Conservation (phyloP, 2,329 filamentous ascomycete genomes). For the Peltaster fructicola region DNA sequence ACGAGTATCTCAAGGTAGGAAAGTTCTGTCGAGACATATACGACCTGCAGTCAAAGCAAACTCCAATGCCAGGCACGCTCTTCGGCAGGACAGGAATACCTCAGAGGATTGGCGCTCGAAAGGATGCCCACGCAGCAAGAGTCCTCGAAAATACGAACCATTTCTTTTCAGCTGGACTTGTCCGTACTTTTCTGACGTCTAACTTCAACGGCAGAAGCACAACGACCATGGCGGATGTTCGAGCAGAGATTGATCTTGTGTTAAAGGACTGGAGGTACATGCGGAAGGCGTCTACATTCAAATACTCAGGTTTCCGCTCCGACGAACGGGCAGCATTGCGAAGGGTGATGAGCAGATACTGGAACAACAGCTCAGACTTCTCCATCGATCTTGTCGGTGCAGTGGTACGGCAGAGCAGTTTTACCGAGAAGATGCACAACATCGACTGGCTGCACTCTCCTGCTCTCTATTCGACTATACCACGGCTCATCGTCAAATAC, state of each 20-base stretch:
- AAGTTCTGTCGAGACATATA: slow-evolving; percentile 44
- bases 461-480: slow-evolving; percentile 43
- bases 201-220: slow-evolving; percentile 2
- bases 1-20: slow-evolving; percentile 40
- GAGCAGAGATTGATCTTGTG: slow-evolving; percentile 30
- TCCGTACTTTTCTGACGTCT: slow-evolving; percentile 20
- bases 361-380: slow-evolving; percentile 48
- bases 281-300: slow-evolving; percentile 17
- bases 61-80: slow-evolving; percentile 52
- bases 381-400: slow-evolving; percentile 48
- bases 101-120: slow-evolving; percentile 13
- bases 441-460: slow-evolving; percentile 68
- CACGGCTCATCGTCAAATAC: slow-evolving; percentile 47
- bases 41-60: slow-evolving; percentile 26
- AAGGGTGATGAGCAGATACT: slow-evolving; percentile 54
- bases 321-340: slow-evolving; percentile 30
- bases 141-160: slow-evolving; percentile 7
- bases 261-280: slow-evolving; percentile 25
- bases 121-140: slow-evolving; percentile 6
- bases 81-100: slow-evolving; percentile 39
- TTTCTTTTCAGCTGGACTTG: slow-evolving; percentile 29
- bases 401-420: slow-evolving; percentile 47
- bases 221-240: slow-evolving; percentile 33
- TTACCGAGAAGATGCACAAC: slow-evolving; percentile 55
- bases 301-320: not conserved